Conservation (phyloP, 768 basidiomycete species). For the Macrolepiota albuminosa region DNA sequence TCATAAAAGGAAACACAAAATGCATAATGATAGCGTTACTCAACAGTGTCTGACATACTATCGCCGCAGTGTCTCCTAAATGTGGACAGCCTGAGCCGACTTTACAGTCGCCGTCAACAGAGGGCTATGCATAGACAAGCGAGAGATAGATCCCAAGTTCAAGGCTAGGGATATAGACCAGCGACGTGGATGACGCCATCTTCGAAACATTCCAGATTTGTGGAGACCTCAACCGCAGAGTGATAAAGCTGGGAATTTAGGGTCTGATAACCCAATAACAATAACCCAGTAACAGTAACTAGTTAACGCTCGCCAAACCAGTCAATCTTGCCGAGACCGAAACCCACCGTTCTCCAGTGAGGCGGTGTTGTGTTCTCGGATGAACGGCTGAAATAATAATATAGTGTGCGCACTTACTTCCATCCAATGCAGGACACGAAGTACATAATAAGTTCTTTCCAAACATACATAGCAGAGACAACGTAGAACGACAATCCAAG, state of each 20-base stretch:
- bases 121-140: conserved; percentile 20
- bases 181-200: conserved; percentile 17
- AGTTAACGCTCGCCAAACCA: background rate
- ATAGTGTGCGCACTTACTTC: background rate
- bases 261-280: background rate
- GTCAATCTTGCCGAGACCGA: background rate
- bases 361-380: background rate
- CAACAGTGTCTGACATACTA: background rate
- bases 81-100: conserved; percentile 13
- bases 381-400: too few species aligned
- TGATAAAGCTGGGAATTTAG: background rate
- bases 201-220: background rate
- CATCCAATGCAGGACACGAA: background rate
- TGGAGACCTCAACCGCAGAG: background rate
- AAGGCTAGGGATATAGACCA: conserved; percentile 21
- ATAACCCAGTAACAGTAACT: background rate
- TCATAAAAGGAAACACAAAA: too few species aligned
- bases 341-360: background rate
- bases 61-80: conserved; percentile 22
- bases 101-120: conserved; percentile 20
- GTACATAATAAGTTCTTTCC: conserved; percentile 2
- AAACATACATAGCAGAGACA: conserved; percentile 8
- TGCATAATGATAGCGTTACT: too few species aligned
- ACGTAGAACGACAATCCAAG: conserved; percentile 2
- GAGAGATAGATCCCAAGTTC: conserved; percentile 13